A percentile compares a stretch with the other conserved stretches of the same genome.
Conservation (phyloP, 805 yeast genomes). For the Starmera pachycereana region DNA sequence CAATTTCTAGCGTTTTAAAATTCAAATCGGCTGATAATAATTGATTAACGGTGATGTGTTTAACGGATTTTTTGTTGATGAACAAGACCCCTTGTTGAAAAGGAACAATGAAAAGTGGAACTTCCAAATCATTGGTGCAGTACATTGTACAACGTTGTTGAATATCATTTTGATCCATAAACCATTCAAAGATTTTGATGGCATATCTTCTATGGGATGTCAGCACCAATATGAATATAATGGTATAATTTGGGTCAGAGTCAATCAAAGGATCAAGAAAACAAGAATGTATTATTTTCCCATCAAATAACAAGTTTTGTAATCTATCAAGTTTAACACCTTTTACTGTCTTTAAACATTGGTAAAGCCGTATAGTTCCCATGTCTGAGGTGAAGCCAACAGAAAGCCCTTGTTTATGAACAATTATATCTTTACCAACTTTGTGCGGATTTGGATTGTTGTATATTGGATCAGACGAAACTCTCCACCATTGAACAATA, state of each 20-base stretch:
- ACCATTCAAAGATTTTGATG: conserved; percentile 32
- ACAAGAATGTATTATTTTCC: conserved; percentile 30
- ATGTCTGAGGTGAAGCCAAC: conserved; percentile 28
- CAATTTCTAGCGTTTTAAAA: conserved; percentile 17
- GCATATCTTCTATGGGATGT: conserved; percentile 28
- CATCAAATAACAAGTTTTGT: conserved; percentile 30
- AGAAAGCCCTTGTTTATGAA: conserved; percentile 30
- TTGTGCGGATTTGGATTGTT: conserved; percentile 9
- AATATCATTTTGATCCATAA: conserved; percentile 23
- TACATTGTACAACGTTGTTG: conserved; percentile 28
- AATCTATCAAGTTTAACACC: conserved; percentile 30
- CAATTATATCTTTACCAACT: conserved; percentile 18
- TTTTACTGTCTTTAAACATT: conserved; percentile 23
- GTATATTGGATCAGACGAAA: conserved; percentile 3
- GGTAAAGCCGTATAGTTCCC: conserved; percentile 28
- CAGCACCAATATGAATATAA: conserved; percentile 26
- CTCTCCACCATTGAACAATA: conserved; percentile 42
- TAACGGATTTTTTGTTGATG: conserved; percentile 24
- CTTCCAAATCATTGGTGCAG: conserved; percentile 26
- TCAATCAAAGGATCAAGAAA: conserved; percentile 28
- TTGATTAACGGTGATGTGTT: conserved; percentile 31
- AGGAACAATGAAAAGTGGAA: conserved; percentile 35
- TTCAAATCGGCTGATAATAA: conserved; percentile 36
- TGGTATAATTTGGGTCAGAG: conserved; percentile 17
- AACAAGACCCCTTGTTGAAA: conserved; percentile 29